A percentile compares a stretch with the other conserved stretches of the same genome.
Evolutionary conservation across 139 green algal genomes (phyloP).

Genomic region (Tetraselmis striata): DNA sequence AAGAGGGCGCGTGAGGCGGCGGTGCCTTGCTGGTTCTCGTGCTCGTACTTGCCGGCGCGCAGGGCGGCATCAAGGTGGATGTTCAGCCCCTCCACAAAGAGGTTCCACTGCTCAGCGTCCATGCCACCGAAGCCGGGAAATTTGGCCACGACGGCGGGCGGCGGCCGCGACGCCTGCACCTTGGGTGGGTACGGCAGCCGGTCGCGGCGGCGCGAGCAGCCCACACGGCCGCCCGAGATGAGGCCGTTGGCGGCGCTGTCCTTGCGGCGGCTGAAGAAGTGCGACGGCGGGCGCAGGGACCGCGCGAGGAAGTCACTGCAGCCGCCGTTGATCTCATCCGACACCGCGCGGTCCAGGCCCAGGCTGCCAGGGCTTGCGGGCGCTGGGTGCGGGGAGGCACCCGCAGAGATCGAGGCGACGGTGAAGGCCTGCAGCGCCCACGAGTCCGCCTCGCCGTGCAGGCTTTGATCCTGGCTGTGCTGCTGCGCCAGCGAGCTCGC

Average conservation of each 20-base stretch:
- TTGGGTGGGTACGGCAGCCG: not conserved
- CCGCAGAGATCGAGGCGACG: not conserved
- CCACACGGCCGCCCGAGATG: not conserved
- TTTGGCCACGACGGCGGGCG: not conserved
- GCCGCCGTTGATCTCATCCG: too few relatives aligned
- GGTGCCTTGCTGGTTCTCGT: not conserved
- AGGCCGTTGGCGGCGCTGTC: not conserved
- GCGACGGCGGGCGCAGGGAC: not conserved
- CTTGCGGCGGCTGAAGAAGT: not conserved
- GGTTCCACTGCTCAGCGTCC: constrained; percentile 1
- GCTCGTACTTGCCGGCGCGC: not conserved
- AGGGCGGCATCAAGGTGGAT: not conserved
- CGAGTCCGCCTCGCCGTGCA: not conserved
- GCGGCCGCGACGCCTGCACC: not conserved
- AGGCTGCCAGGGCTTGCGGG: too few relatives aligned
- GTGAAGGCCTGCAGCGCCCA: not conserved
- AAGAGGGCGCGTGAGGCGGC: not conserved
- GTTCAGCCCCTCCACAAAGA: constrained; percentile 1
- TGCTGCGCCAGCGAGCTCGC: not conserved
- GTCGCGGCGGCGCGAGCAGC: not conserved
- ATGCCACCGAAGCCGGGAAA: not conserved
- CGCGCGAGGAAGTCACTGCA: constrained; percentile 1
- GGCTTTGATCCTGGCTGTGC: not conserved
- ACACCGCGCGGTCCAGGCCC: too few relatives aligned
- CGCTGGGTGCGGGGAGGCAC: not conserved